Percentiles rank a stretch among this genome's conserved stretches.
Evolutionary conservation across 805 yeast genomes (phyloP).

Genomic region (Metahyphopichia silvanorum): DNA sequence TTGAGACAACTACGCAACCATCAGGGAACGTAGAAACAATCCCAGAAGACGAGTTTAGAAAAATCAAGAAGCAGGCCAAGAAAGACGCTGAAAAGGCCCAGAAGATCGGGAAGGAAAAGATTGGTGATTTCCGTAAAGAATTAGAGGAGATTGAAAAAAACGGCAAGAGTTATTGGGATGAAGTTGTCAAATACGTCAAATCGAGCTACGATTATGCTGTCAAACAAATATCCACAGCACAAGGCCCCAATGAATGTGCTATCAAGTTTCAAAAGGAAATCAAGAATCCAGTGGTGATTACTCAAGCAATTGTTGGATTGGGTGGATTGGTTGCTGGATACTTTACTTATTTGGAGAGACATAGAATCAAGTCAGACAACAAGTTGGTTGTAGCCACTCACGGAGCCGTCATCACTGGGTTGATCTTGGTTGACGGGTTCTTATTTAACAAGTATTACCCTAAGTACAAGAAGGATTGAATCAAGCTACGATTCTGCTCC

Average conservation of each 20-base stretch:
- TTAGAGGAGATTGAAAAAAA: constrained; percentile 16
- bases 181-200: constrained; percentile 13
- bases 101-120: constrained; percentile 7
- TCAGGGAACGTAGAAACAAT: constrained; percentile 20
- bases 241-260: neutral
- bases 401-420: constrained; percentile 51
- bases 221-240: neutral
- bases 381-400: constrained; percentile 45
- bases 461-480: constrained; percentile 30
- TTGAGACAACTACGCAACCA: constrained; percentile 18
- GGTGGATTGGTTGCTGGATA: constrained; percentile 48
- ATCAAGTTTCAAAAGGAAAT: constrained; percentile 34
- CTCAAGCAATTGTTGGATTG: constrained; percentile 49
- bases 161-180: constrained; percentile 19
- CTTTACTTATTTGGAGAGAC: constrained; percentile 49
- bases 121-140: constrained; percentile 10
- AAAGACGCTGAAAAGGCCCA: constrained; percentile 10
- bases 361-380: constrained; percentile 44
- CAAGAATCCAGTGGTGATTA: constrained; percentile 59
- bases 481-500: too few species aligned
- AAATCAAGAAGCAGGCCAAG: constrained; percentile 18
- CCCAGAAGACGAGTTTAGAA: constrained; percentile 17
- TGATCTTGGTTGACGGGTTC: constrained; percentile 52
- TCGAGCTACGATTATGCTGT: neutral
- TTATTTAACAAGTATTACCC: constrained; percentile 54